Conservation (phyloP, 1,284 basidiomycete species). For the Cryptococcus sp. region DNA sequence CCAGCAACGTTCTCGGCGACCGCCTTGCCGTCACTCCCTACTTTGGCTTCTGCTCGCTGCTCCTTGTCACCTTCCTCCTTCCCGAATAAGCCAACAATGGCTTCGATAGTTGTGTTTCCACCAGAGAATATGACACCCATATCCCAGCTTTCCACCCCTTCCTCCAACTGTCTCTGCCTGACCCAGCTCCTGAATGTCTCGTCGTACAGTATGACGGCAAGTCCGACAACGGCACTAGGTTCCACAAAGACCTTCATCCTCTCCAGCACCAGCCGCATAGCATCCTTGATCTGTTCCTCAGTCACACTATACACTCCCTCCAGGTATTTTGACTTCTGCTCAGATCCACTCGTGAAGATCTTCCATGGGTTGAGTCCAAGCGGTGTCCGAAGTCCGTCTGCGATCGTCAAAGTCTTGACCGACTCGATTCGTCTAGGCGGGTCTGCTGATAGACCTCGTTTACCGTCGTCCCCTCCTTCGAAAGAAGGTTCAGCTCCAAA, state of each 20-base stretch:
- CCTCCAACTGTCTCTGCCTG: constrained; percentile 9
- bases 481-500: constrained; percentile 23
- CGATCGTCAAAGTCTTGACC: constrained; percentile 23
- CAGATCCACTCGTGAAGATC: constrained; percentile 12
- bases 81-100: constrained; percentile 19
- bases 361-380: constrained; percentile 17
- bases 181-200: constrained; percentile 15
- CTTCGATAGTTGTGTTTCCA: constrained; percentile 23
- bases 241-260: constrained; percentile 25
- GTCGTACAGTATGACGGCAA: constrained; percentile 23
- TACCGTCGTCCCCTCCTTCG: constrained; percentile 19
- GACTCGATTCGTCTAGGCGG: constrained; percentile 17
- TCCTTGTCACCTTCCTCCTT: background rate
- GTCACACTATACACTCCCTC: constrained; percentile 15
- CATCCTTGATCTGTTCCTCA: constrained; percentile 21
- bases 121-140: constrained; percentile 19
- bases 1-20: constrained; percentile 21
- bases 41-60: constrained; percentile 12
- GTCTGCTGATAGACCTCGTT: constrained; percentile 12
- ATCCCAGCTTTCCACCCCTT: constrained; percentile 14
- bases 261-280: constrained; percentile 18
- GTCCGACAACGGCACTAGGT: constrained; percentile 16
- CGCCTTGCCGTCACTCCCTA: constrained; percentile 13
- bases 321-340: constrained; percentile 11
- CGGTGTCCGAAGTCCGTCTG: constrained; percentile 20